Evolutionary conservation across 176 grass and related monocot species (phyloP).

Genomic region (Hyparrhenia diplandra): DNA sequence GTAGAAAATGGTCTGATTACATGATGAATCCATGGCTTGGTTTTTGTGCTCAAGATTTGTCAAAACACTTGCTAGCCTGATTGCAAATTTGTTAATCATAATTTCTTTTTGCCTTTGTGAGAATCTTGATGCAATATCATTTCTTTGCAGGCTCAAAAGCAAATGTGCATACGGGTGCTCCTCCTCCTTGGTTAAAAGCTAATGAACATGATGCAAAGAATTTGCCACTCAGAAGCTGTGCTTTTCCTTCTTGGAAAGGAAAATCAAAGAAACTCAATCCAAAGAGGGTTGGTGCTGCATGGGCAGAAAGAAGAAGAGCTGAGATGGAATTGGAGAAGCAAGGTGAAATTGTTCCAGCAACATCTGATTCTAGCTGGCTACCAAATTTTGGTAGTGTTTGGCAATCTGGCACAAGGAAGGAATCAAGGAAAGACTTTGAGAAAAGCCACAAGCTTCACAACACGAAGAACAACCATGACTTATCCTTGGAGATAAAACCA

Average conservation of each 20-base stretch:
- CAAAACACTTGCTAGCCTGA: background rate
- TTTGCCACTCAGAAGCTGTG: background rate
- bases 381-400: slow-evolving; percentile 95
- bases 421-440: slow-evolving; percentile 79
- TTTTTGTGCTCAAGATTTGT: background rate
- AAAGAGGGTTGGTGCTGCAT: slow-evolving; percentile 91
- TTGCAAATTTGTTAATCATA: slow-evolving; percentile 10
- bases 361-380: slow-evolving; percentile 67
- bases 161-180: slow-evolving; percentile 80
- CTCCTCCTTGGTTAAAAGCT: slow-evolving; percentile 84
- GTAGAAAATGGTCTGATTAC: background rate
- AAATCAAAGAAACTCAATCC: slow-evolving; percentile 76
- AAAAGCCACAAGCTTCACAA: slow-evolving; percentile 48
- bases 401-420: slow-evolving; percentile 83
- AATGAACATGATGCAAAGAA: slow-evolving; percentile 37
- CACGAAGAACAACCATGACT: slow-evolving; percentile 26
- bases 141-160: slow-evolving; percentile 57
- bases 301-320: slow-evolving; percentile 83
- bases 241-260: slow-evolving; percentile 20
- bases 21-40: background rate
- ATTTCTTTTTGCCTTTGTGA: slow-evolving; percentile 7
- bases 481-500: slow-evolving; percentile 57
- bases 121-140: slow-evolving; percentile 21
- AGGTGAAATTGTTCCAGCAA: slow-evolving; percentile 48
- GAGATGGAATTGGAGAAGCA: slow-evolving; percentile 83